Evolutionary conservation across 192 early-diverging fungal species (phyloP).

Genomic region (Diversispora eburnea): DNA sequence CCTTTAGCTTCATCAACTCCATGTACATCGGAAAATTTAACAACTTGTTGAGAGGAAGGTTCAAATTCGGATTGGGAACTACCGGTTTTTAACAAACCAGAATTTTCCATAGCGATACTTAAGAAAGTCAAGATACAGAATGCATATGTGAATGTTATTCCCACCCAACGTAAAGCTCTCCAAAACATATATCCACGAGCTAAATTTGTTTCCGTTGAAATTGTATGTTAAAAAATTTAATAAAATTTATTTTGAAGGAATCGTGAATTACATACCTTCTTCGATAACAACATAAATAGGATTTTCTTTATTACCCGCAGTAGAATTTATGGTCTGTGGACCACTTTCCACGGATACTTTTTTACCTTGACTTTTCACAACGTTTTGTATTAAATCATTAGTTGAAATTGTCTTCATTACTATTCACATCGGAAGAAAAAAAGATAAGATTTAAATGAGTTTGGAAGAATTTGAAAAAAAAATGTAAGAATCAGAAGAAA

Average conservation of each 20-base stretch:
- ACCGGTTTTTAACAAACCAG: conserved; percentile 61
- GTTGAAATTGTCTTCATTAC: conserved; percentile 2
- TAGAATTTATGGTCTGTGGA: conserved; percentile 29
- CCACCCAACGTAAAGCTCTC: conserved; percentile 55
- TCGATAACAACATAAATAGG: conserved; percentile 62
- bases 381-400: conserved; percentile 28
- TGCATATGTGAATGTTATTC: conserved; percentile 60
- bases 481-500: no score
- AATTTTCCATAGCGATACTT: conserved; percentile 66
- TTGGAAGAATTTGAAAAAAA: no score
- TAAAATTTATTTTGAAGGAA: no score
- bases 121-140: conserved; percentile 70
- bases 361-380: conserved; percentile 33
- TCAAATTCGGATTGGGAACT: conserved; percentile 58
- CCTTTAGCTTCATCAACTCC: conserved; percentile 98
- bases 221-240: no score
- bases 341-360: conserved; percentile 34
- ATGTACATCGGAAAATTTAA: conserved; percentile 92
- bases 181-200: conserved; percentile 57
- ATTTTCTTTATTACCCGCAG: conserved; percentile 51
- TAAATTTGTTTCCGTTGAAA: background rate
- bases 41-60: conserved; percentile 53
- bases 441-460: no score
- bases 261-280: conserved; percentile 38
- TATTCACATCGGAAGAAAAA: background rate